These are phyloP conservation scores for Massariosphaeria phaeospora DNA, from an alignment of 495 filamentous ascomycete genomes.

Conservation along the genomic window DNA sequence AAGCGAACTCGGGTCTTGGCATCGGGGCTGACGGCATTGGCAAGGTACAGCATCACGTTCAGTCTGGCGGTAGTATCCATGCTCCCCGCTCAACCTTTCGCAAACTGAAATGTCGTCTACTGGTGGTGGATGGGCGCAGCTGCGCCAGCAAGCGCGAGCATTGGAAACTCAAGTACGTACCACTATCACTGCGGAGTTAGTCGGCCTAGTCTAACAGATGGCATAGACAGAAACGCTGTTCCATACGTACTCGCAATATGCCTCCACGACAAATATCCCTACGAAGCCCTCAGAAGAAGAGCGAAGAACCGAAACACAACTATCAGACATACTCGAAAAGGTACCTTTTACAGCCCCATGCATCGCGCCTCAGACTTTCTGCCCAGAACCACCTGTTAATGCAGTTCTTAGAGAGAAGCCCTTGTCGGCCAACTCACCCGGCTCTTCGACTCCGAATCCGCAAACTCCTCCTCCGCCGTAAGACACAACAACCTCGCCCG, in stretches of 20 bases:
- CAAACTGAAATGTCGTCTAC: constrained; percentile 61
- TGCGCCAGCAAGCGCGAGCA: constrained; percentile 85
- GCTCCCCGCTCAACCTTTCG: neutral
- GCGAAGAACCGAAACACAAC: constrained; percentile 65
- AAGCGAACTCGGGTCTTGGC: no score
- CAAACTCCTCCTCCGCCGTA: constrained; percentile 78
- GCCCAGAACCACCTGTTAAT: constrained; percentile 4
- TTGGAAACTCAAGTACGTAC: constrained; percentile 84
- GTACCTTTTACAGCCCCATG: no score
- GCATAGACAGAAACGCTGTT: constrained; percentile 84
- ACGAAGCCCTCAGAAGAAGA: constrained; percentile 83
- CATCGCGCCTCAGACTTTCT: no score
- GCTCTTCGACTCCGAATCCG: constrained; percentile 90
- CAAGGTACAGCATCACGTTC: no score
- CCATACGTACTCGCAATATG: constrained; percentile 92
- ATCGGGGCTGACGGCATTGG: no score
- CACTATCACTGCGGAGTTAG: constrained; percentile 2
- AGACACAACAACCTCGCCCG: constrained; percentile 93
- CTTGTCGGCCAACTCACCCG: constrained; percentile 78
- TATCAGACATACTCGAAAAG: constrained; percentile 75
- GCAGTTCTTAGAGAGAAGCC: constrained; percentile 61
- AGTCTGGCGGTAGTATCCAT: no score
- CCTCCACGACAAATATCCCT: constrained; percentile 73
- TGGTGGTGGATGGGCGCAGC: constrained; percentile 86
- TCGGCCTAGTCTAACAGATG: constrained; percentile 24